These are phyloP conservation scores for Coemansia brasiliensis DNA, from an alignment of 192 early-diverging fungal species.

Conservation along the genomic window DNA sequence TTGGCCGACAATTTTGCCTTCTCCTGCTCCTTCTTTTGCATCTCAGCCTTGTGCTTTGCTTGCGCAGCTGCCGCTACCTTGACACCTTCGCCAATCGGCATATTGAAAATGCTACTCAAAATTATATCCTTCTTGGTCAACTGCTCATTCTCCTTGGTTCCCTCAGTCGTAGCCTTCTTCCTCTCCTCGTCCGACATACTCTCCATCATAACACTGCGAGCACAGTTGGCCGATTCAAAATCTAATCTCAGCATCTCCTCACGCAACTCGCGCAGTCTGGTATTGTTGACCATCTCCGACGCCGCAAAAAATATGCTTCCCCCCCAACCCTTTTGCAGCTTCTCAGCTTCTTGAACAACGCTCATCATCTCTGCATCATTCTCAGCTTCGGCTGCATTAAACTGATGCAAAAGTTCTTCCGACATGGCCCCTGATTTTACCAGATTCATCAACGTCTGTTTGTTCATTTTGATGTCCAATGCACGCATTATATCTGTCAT, in stretches of 20 bases:
- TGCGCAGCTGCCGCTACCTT: conserved; percentile 48
- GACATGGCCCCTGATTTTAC: conserved; percentile 78
- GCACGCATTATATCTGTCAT: conserved; percentile 74
- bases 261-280: conserved; percentile 56
- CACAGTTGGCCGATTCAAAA: conserved; percentile 47
- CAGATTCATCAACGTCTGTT: conserved; percentile 70
- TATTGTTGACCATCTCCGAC: conserved; percentile 70
- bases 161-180: conserved; percentile 56
- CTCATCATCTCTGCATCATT: conserved; percentile 77
- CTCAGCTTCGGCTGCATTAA: conserved; percentile 76
- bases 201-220: conserved; percentile 36
- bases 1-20: no score
- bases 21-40: conserved; percentile 28
- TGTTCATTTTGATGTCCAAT: conserved; percentile 76
- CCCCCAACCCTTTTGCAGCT: conserved; percentile 78
- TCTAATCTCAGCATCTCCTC: conserved; percentile 51
- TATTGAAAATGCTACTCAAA: conserved; percentile 51
- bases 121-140: conserved; percentile 44
- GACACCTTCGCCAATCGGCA: conserved; percentile 49
- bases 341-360: conserved; percentile 79
- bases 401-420: conserved; percentile 77
- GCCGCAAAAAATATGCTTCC: conserved; percentile 81
- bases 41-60: conserved; percentile 46
- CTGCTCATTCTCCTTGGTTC: conserved; percentile 55
- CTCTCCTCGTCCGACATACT: conserved; percentile 49